These are phyloP conservation scores for Moringa oleifera DNA, from an alignment of 345 rosid genomes.

Conservation along the genomic window DNA sequence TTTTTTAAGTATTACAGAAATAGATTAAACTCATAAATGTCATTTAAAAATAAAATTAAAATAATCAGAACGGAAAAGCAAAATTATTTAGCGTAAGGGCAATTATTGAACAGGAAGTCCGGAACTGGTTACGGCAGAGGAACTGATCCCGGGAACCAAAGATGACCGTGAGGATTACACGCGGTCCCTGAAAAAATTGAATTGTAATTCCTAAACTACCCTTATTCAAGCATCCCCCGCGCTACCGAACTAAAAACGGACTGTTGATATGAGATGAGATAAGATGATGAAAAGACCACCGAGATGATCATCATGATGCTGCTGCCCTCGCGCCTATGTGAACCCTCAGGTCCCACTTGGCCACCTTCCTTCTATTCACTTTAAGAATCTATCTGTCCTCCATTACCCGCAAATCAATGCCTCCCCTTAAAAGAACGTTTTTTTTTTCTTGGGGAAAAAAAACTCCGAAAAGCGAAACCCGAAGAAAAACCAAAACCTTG, in stretches of 20 bases:
- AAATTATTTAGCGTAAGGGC: no score
- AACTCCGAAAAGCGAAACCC: not conserved
- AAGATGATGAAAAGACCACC: slow-evolving; percentile 17
- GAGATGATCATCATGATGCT: slow-evolving; percentile 14
- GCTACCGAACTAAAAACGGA: not conserved
- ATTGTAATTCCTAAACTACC: slow-evolving; percentile 1
- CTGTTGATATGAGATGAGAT: slow-evolving; percentile 9
- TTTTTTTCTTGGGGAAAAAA: not conserved
- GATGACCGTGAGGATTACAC: not conserved
- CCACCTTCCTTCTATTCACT: not conserved
- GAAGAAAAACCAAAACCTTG: no score
- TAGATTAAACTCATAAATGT: no score
- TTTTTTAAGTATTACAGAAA: no score
- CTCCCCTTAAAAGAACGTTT: not conserved
- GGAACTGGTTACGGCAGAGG: no score
- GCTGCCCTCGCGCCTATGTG: not conserved
- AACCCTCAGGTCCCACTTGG: slow-evolving; percentile 14
- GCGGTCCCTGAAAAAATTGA: not conserved
- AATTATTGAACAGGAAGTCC: no score
- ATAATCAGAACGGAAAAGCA: no score
- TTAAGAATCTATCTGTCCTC: slow-evolving; percentile 46
- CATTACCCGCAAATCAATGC: slow-evolving; percentile 65
- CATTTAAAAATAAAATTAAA: no score
- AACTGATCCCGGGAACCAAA: no score
- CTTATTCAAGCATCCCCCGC: slow-evolving; percentile 18